Percentiles rank a stretch among this genome's conserved stretches.
phyloP scores from a whole-genome alignment of 768 basidiomycete genomes.

The Tulasnella sp. region DNA sequence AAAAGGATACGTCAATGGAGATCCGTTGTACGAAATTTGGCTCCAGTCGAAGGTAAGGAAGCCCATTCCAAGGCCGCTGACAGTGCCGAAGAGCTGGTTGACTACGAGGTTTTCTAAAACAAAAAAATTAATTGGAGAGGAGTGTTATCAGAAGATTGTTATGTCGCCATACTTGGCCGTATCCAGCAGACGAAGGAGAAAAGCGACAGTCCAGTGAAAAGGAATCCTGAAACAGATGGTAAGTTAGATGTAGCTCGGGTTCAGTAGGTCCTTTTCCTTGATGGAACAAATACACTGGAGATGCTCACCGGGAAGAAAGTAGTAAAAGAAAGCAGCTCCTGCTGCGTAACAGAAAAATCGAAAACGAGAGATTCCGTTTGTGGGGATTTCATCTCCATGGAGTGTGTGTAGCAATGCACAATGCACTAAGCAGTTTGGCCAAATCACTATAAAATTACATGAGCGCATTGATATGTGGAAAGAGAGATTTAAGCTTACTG shows the following conservation, averaged over 20 bases:
- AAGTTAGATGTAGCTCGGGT: too few relatives aligned
- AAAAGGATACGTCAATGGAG: conserved; percentile 79
- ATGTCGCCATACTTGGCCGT: too few relatives aligned
- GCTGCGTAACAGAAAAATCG: conserved; percentile 65
- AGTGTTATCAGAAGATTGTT: too few relatives aligned
- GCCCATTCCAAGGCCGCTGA: conserved; percentile 77
- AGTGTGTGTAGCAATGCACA: conserved; percentile 94
- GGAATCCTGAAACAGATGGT: conserved; percentile 62
- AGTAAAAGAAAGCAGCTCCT: conserved; percentile 62
- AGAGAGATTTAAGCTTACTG: too few relatives aligned
- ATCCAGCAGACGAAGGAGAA: conserved; percentile 96
- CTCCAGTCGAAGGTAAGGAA: too few relatives aligned
- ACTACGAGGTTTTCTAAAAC: conserved; percentile 66
- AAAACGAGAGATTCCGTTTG: conserved; percentile 54
- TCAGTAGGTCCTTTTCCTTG: too few relatives aligned
- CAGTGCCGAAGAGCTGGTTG: conserved; percentile 85
- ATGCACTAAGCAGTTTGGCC: conserved; percentile 89
- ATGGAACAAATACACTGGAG: too few relatives aligned
- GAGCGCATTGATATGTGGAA: too few relatives aligned
- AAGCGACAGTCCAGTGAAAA: conserved; percentile 75
- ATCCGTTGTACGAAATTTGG: conserved; percentile 68
- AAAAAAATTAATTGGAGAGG: too few relatives aligned
- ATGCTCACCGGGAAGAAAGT: conserved; percentile 74
- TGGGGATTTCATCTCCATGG: conserved; percentile 74
- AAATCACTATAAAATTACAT: too few relatives aligned